These are phyloP conservation scores for Alloascoidea hylecoeti DNA, from an alignment of 805 yeast genomes.

Conservation along the genomic window DNA sequence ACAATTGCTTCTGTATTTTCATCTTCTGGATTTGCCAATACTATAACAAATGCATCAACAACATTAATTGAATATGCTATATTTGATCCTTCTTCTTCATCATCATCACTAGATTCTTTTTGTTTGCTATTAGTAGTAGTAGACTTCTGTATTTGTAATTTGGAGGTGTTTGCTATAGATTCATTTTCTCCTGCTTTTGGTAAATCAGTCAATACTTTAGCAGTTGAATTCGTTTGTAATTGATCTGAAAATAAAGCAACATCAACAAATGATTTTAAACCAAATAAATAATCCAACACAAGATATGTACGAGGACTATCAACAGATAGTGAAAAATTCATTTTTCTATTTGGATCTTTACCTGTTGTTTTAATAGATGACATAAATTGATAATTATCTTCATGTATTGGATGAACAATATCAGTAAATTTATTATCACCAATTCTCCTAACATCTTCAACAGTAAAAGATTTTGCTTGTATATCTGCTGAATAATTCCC, in stretches of 20 bases:
- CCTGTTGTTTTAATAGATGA: conserved; percentile 31
- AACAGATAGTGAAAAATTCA: conserved; percentile 43
- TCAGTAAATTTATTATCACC: conserved; percentile 62
- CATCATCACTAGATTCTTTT: neutral
- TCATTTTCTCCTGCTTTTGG: no score
- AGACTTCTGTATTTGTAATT: no score
- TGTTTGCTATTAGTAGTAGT: no score
- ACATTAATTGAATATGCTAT: conserved; percentile 65
- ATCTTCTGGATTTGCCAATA: conserved; percentile 67
- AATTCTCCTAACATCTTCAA: conserved; percentile 54
- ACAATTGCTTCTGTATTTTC: conserved; percentile 76
- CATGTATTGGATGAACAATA: conserved; percentile 57
- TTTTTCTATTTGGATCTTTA: no score
- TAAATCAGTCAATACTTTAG: no score
- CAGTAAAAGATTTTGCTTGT: conserved; percentile 57
- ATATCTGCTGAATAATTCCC: conserved; percentile 46
- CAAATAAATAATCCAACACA: conserved; percentile 77
- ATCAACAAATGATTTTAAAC: conserved; percentile 51
- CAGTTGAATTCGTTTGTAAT: neutral
- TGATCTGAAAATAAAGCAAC: no score
- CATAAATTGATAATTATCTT: conserved; percentile 58
- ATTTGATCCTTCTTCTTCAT: no score
- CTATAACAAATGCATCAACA: conserved; percentile 60
- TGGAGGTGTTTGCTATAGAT: no score
- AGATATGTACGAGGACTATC: conserved; percentile 72